Conservation (phyloP, 768 basidiomycete genomes). For the Auriscalpium vulgare region DNA sequence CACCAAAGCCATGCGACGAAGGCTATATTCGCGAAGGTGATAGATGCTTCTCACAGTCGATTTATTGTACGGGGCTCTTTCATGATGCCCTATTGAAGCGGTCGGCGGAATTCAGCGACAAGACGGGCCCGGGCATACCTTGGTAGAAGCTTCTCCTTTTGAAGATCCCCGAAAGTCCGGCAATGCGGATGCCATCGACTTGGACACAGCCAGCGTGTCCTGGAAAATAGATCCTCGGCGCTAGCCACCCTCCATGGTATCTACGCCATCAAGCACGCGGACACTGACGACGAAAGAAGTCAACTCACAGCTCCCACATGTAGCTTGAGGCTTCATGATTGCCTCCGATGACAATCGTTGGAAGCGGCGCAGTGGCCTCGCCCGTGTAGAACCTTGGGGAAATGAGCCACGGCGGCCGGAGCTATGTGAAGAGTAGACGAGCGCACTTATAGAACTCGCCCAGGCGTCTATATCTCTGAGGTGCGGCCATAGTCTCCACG, state of each 20-base stretch:
- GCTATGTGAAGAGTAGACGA: not conserved
- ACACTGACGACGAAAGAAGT: not conserved
- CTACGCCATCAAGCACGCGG: conserved; percentile 29
- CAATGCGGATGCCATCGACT: conserved; percentile 81
- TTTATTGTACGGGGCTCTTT: conserved; percentile 74
- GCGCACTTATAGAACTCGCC: conserved; percentile 75
- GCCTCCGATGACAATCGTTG: conserved; percentile 93
- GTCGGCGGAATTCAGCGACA: not conserved
- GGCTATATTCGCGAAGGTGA: conserved; percentile 81
- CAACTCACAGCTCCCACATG: conserved; percentile 84
- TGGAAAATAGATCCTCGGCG: conserved; percentile 93
- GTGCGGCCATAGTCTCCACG: conserved; percentile 85
- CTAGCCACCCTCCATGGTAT: conserved; percentile 96
- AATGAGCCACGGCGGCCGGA: too few species aligned
- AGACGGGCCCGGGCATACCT: conserved; percentile 34
- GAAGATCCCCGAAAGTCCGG: conserved; percentile 90
- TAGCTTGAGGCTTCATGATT: conserved; percentile 98
- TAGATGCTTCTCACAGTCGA: conserved; percentile 76
- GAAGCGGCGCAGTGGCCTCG: conserved; percentile 67
- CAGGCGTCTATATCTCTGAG: conserved; percentile 77
- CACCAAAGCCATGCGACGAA: conserved; percentile 71
- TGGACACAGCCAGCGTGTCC: conserved; percentile 86
- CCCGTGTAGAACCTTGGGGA: conserved; percentile 76
- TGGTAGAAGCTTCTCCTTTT: conserved; percentile 64
- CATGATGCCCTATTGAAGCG: conserved; percentile 54